phyloP scores from a whole-genome alignment of 1,139 yeast genomes.

The Casaregolazyma suthepensis region DNA sequence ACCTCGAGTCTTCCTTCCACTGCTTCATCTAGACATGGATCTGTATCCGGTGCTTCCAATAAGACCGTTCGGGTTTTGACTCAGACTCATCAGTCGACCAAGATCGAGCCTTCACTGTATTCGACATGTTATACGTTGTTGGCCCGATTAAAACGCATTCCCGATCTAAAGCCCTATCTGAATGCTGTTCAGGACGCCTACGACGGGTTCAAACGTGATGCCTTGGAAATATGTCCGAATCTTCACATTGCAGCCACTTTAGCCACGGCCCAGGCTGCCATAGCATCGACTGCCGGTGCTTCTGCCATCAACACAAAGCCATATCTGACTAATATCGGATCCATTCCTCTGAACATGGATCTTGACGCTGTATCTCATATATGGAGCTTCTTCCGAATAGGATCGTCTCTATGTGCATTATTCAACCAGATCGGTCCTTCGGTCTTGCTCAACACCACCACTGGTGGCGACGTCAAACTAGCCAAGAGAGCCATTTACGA shows the following conservation, averaged over 20 bases:
- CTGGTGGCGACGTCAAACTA: slow-evolving; percentile 57
- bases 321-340: slow-evolving; percentile 18
- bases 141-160: slow-evolving; percentile 53
- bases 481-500: slow-evolving; percentile 90
- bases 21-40: slow-evolving; percentile 2
- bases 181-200: slow-evolving; percentile 34
- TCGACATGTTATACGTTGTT: slow-evolving; percentile 61
- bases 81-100: slow-evolving; percentile 55
- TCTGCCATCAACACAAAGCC: slow-evolving; percentile 1
- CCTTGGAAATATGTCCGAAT: slow-evolving; percentile 53
- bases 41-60: slow-evolving; percentile 2
- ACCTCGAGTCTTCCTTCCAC: neutral
- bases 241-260: slow-evolving; percentile 60
- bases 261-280: slow-evolving; percentile 8
- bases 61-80: slow-evolving; percentile 8
- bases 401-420: slow-evolving; percentile 83
- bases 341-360: slow-evolving; percentile 26
- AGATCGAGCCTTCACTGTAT: slow-evolving; percentile 64
- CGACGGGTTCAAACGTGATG: slow-evolving; percentile 13
- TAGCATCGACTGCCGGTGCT: neutral
- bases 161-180: slow-evolving; percentile 68
- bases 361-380: slow-evolving; percentile 89
- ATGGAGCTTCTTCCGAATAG: slow-evolving; percentile 85
- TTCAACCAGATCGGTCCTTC: slow-evolving; percentile 52
- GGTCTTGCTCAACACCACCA: slow-evolving; percentile 33